Evolutionary conservation across 495 filamentous ascomycete genomes (phyloP).

Genomic region (Chaetomidium leptoderma): DNA sequence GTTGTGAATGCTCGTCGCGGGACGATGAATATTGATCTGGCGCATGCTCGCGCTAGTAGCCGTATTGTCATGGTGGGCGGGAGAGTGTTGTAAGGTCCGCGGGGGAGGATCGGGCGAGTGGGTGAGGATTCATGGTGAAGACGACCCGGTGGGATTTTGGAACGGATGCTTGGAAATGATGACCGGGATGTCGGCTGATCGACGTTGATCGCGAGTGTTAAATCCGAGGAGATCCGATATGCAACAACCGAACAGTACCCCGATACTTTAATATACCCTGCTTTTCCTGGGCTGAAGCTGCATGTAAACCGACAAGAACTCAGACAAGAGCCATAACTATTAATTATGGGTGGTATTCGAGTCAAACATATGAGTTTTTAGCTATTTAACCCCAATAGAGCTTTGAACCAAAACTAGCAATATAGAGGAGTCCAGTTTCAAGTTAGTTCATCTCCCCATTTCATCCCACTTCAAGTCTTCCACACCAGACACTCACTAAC

Average conservation of each 20-base stretch:
- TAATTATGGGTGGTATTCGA: too few relatives aligned
- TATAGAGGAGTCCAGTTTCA: too few relatives aligned
- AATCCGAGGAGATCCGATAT: background rate
- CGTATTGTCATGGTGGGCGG: conserved; percentile 14
- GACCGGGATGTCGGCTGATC: background rate
- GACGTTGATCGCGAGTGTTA: background rate
- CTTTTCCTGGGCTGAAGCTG: background rate
- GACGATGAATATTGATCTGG: background rate
- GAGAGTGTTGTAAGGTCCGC: background rate
- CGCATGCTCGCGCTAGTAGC: conserved; percentile 7
- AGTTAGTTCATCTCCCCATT: too few relatives aligned
- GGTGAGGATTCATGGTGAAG: conserved; percentile 7
- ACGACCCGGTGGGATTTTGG: too few relatives aligned
- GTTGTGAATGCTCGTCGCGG: background rate
- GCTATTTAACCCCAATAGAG: too few relatives aligned
- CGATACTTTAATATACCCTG: background rate
- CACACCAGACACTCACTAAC: background rate
- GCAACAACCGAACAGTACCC: background rate
- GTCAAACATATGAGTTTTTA: too few relatives aligned
- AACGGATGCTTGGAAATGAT: too few relatives aligned
- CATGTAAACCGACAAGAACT: background rate
- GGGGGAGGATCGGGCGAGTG: background rate
- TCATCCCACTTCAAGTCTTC: background rate
- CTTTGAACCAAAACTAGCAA: too few relatives aligned
- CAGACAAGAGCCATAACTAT: background rate